Conservation (phyloP, 1,284 basidiomycete species). For the Cutaneotrichosporon spelunceum region DNA sequence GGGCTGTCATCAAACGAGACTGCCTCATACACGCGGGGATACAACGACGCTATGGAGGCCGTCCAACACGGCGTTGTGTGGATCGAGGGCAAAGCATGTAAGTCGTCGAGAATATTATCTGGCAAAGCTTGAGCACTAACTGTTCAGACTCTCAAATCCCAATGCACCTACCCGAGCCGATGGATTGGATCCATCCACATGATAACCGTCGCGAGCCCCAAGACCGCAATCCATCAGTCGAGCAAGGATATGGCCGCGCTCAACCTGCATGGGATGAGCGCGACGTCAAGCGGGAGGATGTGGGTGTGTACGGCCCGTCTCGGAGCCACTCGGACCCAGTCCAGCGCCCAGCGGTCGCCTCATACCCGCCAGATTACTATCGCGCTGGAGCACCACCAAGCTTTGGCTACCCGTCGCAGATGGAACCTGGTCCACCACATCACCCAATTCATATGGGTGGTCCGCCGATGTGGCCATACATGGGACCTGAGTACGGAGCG, state of each 20-base stretch:
- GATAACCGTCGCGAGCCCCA: not conserved
- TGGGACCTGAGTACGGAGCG: not conserved
- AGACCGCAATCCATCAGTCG: not conserved
- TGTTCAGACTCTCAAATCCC: constrained; percentile 1
- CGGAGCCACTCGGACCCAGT: constrained; percentile 2
- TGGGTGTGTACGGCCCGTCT: not conserved
- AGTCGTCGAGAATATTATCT: constrained; percentile 6
- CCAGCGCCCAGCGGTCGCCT: not conserved
- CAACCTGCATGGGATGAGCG: not conserved
- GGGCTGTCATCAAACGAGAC: not conserved
- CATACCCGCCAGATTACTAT: not conserved
- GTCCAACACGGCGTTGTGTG: constrained; percentile 14
- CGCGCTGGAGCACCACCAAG: not conserved
- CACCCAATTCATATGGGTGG: not conserved
- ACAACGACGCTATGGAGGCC: constrained; percentile 16
- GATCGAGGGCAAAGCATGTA: constrained; percentile 15
- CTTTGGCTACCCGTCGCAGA: not conserved
- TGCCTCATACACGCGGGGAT: constrained; percentile 12
- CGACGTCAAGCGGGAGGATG: not conserved
- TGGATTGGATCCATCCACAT: not conserved
- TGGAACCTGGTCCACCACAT: not conserved
- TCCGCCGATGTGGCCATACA: not conserved
- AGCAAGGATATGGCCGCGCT: not conserved
- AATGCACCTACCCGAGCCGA: not conserved
- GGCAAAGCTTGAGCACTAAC: not conserved